Conservation (phyloP, 305 asterid genomes). For the Fraxinus dipetala region DNA sequence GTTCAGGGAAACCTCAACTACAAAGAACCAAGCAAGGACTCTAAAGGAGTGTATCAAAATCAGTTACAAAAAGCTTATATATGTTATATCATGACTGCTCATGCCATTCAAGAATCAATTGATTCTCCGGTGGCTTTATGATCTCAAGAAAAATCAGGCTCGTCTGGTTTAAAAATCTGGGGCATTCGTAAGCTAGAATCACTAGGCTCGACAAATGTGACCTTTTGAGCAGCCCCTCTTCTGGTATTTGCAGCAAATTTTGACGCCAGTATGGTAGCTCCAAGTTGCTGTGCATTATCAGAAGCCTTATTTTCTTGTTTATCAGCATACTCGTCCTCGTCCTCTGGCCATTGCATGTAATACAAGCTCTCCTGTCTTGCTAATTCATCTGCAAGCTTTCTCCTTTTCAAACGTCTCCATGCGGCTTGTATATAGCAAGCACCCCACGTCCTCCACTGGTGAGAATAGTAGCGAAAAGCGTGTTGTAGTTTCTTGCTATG, state of each 20-base stretch:
- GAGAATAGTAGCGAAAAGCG: slow-evolving; percentile 76
- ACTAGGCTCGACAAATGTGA: slow-evolving; percentile 31
- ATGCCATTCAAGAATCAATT: slow-evolving; percentile 25
- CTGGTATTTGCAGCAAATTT: slow-evolving; percentile 64
- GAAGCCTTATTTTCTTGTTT: slow-evolving; percentile 16
- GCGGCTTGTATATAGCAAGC: slow-evolving; percentile 77
- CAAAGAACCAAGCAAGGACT: background rate
- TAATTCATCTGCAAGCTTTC: slow-evolving; percentile 60
- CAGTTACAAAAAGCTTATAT: background rate
- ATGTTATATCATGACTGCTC: slow-evolving; percentile 1
- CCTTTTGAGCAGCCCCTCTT: slow-evolving; percentile 39
- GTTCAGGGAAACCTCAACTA: background rate
- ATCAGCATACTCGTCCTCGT: slow-evolving; percentile 16
- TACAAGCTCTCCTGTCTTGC: slow-evolving; percentile 51
- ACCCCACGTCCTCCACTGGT: slow-evolving; percentile 97
- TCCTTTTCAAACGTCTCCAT: slow-evolving; percentile 57
- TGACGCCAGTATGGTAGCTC: slow-evolving; percentile 56
- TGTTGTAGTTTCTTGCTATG: slow-evolving; percentile 91
- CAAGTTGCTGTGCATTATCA: slow-evolving; percentile 29
- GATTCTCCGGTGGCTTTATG: slow-evolving; percentile 9
- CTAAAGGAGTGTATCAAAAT: background rate
- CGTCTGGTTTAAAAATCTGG: slow-evolving; percentile 67
- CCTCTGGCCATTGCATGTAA: slow-evolving; percentile 26
- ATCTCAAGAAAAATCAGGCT: slow-evolving; percentile 50
- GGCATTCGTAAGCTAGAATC: slow-evolving; percentile 55